A percentile compares a stretch with the other conserved stretches of the same genome.
Conservation (phyloP, 352 stramenopile genomes). For the Phytopythium chamaehyphon region DNA sequence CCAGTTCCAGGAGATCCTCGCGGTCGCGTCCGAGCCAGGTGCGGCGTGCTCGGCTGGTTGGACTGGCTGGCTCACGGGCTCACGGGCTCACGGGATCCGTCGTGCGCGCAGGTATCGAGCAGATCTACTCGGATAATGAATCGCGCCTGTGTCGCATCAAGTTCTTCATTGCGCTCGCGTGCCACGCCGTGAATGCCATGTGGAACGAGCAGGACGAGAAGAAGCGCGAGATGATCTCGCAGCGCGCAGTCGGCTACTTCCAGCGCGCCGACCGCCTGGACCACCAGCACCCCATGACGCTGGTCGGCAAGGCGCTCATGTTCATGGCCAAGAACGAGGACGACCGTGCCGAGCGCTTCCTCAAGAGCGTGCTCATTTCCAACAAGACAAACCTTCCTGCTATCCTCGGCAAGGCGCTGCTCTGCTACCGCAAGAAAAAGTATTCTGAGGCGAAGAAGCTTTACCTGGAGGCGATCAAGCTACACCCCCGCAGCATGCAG, state of each 20-base stretch:
- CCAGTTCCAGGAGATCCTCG: constrained; percentile 86
- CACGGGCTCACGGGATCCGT: too few relatives aligned
- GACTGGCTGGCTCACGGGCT: too few relatives aligned
- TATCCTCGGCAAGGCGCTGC: constrained; percentile 80
- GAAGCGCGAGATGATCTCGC: constrained; percentile 73
- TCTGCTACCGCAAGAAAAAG: constrained; percentile 88
- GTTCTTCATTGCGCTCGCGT: constrained; percentile 85
- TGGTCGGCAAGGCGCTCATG: constrained; percentile 90
- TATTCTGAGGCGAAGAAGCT: constrained; percentile 89
- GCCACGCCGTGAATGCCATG: constrained; percentile 85
- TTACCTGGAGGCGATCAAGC: constrained; percentile 92
- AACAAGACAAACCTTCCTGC: constrained; percentile 87
- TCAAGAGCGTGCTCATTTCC: constrained; percentile 89
- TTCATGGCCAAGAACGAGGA: constrained; percentile 92
- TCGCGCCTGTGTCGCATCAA: constrained; percentile 86
- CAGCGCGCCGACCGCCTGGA: constrained; percentile 86
- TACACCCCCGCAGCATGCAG: constrained; percentile 90
- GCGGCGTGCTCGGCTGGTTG: not conserved
- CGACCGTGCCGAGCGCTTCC: constrained; percentile 87
- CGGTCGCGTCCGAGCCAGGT: constrained; percentile 74
- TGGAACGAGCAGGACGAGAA: constrained; percentile 89
- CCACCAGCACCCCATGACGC: constrained; percentile 86
- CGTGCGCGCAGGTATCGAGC: constrained; percentile 46
- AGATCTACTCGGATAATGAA: constrained; percentile 87
- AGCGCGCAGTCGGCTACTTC: constrained; percentile 82